Conservation (phyloP, 768 basidiomycete genomes). For the Fomitopsis serialis region DNA sequence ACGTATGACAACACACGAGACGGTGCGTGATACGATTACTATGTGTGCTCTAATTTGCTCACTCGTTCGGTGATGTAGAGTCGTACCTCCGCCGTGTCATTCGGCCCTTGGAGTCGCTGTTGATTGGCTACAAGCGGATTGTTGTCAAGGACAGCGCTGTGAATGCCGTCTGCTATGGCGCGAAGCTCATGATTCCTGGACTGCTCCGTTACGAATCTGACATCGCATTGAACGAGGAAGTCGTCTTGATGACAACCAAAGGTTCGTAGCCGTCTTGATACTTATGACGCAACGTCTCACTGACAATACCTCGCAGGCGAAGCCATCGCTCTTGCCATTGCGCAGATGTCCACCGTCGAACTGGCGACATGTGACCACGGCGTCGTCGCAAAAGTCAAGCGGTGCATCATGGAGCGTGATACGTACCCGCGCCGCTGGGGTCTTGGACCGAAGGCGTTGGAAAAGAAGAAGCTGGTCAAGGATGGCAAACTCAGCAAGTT, state of each 20-base stretch:
- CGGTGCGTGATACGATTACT: conserved; percentile 45
- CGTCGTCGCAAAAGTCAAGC: conserved; percentile 97
- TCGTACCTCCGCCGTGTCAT: conserved; percentile 94
- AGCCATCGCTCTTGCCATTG: conserved; percentile 90
- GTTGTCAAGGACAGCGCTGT: conserved; percentile 99
- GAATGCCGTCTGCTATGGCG: conserved; percentile 98
- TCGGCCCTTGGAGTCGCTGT: conserved; percentile 87
- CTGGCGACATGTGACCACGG: conserved; percentile 98
- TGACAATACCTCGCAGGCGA: conserved; percentile 47
- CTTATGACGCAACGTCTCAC: too few relatives aligned
- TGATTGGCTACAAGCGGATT: conserved; percentile 96
- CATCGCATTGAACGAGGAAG: conserved; percentile 91
- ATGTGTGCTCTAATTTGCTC: neutral
- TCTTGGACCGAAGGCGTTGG: conserved; percentile 91
- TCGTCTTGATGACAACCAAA: conserved; percentile 98
- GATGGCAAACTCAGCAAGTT: conserved; percentile 96
- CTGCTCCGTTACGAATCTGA: conserved; percentile 94
- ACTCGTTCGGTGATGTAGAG: conserved; percentile 42
- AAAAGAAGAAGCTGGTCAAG: conserved; percentile 98
- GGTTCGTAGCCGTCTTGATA: conserved; percentile 52
- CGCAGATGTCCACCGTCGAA: conserved; percentile 98
- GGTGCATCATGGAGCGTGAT: conserved; percentile 99
- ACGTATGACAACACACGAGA: conserved; percentile 95
- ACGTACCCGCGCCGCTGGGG: conserved; percentile 98
- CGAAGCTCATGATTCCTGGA: conserved; percentile 99